Conservation (phyloP, 768 basidiomycete genomes). For the Lactarius sanguifluus region DNA sequence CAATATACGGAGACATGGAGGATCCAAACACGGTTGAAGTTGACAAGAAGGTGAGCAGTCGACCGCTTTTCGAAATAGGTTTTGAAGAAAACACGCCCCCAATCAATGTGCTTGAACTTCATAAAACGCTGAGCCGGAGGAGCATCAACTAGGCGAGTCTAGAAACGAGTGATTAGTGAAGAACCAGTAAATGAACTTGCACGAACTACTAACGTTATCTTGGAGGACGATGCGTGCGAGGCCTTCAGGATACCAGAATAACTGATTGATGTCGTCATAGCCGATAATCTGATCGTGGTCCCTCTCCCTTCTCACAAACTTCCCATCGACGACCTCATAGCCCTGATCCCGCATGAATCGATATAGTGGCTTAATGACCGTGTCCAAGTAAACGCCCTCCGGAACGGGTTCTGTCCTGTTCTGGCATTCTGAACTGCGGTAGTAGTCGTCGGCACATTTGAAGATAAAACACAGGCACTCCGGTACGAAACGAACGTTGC, state of each 20-base stretch:
- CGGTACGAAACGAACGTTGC: conserved; percentile 95
- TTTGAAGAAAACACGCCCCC: conserved; percentile 97
- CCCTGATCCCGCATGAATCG: conserved; percentile 96
- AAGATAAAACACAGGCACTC: conserved; percentile 99
- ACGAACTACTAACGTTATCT: conserved; percentile 70
- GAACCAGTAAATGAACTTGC: background rate
- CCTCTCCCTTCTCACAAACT: conserved; percentile 90
- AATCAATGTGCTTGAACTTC: conserved; percentile 89
- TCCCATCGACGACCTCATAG: conserved; percentile 93
- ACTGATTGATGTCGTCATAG: conserved; percentile 99
- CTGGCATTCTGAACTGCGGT: conserved; percentile 97
- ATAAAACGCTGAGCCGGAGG: conserved; percentile 91
- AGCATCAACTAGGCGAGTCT: conserved; percentile 91
- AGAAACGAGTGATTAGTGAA: conserved; percentile 18
- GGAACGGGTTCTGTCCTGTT: conserved; percentile 89
- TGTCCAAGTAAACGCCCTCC: conserved; percentile 89
- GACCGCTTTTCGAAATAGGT: conserved; percentile 98
- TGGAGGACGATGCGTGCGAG: conserved; percentile 86
- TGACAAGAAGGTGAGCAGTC: conserved; percentile 88
- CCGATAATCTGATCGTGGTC: conserved; percentile 96
- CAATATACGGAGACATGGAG: conserved; percentile 91
- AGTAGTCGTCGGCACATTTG: conserved; percentile 99
- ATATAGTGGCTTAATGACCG: conserved; percentile 93
- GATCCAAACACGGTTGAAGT: conserved; percentile 99
- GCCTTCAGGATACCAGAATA: conserved; percentile 99